phyloP scores from a whole-genome alignment of 148 eudicot genomes.

The Fallopia convolvulus region DNA sequence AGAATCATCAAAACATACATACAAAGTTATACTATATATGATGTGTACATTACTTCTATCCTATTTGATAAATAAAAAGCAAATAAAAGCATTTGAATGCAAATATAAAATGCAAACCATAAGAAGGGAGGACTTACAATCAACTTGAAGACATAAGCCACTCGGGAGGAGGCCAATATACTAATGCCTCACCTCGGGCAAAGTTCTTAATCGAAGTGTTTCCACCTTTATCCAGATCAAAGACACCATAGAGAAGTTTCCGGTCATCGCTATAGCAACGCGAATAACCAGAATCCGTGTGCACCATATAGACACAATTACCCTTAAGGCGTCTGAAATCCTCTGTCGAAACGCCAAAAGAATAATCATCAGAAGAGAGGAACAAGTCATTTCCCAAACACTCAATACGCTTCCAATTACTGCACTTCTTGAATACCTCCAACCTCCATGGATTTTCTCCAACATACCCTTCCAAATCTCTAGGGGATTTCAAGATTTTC shows the following conservation, averaged over 20 bases:
- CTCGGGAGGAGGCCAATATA: constrained; percentile 21
- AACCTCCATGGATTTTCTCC: background rate
- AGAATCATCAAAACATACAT: no score
- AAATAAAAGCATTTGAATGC: constrained; percentile 2
- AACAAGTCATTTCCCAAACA: background rate
- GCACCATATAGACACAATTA: background rate
- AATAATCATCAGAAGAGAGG: background rate
- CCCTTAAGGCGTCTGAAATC: background rate
- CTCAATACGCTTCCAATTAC: background rate
- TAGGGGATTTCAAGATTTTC: background rate
- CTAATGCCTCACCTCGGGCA: background rate
- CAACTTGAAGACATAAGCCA: constrained; percentile 5
- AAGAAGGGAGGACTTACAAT: background rate
- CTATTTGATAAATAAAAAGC: background rate
- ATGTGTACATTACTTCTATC: no score
- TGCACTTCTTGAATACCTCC: background rate
- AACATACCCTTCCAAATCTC: background rate
- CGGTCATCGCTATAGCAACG: background rate
- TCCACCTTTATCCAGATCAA: background rate
- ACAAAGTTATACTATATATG: no score
- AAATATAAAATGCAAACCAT: background rate
- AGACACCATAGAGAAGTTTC: constrained; percentile 5
- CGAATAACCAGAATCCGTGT: background rate
- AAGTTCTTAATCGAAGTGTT: background rate
- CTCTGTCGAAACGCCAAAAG: background rate